Base-by-base conservation (phyloP, 2,329 filamentous ascomycete genomes). In the Beauveria rudraprayagi region DNA sequence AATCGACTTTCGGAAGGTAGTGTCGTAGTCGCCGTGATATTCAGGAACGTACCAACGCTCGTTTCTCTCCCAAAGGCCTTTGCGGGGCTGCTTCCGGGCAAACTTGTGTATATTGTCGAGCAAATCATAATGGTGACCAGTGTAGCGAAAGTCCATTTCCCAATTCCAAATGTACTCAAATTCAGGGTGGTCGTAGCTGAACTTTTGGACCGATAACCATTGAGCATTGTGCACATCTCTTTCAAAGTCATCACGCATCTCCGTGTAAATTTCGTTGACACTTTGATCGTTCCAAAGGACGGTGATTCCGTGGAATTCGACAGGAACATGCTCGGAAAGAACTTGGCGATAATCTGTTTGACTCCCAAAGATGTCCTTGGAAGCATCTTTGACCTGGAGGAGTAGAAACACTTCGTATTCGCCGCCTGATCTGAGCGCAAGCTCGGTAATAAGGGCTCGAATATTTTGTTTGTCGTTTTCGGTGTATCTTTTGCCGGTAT, bases 151-250 rank as follows among this genome's bases (percentile, higher is more conserved):
- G 69, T 94, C 90, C 75, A 91, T 89, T 70, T 94, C 91, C 90
- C 89, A 92, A 71, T 93, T 92, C 89, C 90, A 94, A 66, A 91
- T 80, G 67, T 83, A 91, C 66, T 92, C 88, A 65, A 90, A 94
- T 67, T 93, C 85, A 0, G 89, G 89, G 67, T 91, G 87, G 55
- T 88, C 87, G 67, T 88, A 81, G 62, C 84, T 84, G 69, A 92
- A 92, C 73, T 87, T 87, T 70, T 92, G 89, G 2, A 92, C 80
- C 6, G 88, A 87, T 66, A 91, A 80, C 78, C 87, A 90, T 67
- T 90, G 87, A 34, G 81, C 78, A 30, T 79, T 79, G 66, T 85
- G 82, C n/a, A 84, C 83, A 56, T 73, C 77, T 63, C 77, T 72
- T 61, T 79, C 78, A 57, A 78, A 73, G 7, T 75, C 82, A 61